These are phyloP conservation scores for Hypoxylon sp. DNA, from an alignment of 2,329 filamentous ascomycete genomes.

Conservation along the genomic window DNA sequence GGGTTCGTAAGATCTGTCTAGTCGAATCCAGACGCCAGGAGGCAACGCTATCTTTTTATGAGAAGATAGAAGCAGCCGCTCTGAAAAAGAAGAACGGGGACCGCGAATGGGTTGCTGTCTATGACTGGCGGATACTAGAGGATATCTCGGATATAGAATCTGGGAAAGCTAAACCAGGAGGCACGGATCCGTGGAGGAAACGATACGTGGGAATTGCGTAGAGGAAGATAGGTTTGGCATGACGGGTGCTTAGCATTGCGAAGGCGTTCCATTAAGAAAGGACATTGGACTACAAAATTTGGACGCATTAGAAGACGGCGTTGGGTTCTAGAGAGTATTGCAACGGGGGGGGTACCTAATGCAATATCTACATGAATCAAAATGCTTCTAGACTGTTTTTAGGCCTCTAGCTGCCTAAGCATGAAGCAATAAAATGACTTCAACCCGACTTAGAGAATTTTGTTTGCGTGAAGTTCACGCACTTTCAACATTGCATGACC, in stretches of 20 bases:
- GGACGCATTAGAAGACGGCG: background rate
- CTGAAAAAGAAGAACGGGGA: conserved; percentile 46
- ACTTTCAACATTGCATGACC: background rate
- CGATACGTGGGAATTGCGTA: conserved; percentile 60
- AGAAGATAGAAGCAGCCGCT: conserved; percentile 50
- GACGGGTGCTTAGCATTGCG: conserved; percentile 11
- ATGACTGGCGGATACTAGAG: conserved; percentile 62
- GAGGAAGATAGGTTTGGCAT: conserved; percentile 2
- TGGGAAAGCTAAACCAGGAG: conserved; percentile 52
- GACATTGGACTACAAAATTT: background rate
- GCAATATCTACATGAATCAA: conserved; percentile 7
- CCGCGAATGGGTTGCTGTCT: conserved; percentile 57
- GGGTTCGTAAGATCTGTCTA: conserved; percentile 54
- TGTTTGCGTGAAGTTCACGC: background rate
- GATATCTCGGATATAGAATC: conserved; percentile 58
- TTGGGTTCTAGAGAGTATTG: background rate
- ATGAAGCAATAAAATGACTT: background rate
- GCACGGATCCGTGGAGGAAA: conserved; percentile 58
- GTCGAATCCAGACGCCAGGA: conserved; percentile 55
- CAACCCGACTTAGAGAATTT: background rate
- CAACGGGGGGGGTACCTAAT: conserved; percentile 3
- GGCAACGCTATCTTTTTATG: conserved; percentile 53
- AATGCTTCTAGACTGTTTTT: background rate
- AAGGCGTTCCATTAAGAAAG: conserved; percentile 8
- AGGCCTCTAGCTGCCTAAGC: background rate